These are phyloP conservation scores for Tuber borchii DNA, from an alignment of 495 filamentous ascomycete species.

Conservation along the genomic window DNA sequence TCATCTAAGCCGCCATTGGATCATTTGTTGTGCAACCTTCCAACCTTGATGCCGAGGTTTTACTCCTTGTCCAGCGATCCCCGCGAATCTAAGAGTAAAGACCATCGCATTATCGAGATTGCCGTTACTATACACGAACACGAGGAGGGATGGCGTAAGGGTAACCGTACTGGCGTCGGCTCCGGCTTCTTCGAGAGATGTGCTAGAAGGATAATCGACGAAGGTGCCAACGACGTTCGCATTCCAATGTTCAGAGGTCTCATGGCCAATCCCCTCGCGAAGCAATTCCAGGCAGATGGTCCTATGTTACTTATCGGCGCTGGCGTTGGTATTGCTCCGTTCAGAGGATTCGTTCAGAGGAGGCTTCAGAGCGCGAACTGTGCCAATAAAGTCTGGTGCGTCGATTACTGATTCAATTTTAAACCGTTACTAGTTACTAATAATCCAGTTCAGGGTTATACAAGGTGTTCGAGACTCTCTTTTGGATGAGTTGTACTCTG, in stretches of 20 bases:
- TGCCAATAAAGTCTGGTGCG: conserved; percentile 90
- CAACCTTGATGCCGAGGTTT: conserved; percentile 89
- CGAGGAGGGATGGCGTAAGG: conserved; percentile 60
- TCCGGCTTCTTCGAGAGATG: conserved; percentile 82
- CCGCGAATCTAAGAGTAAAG: conserved; percentile 66
- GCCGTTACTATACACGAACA: conserved; percentile 91
- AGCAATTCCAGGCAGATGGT: conserved; percentile 80
- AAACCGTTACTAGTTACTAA: conserved; percentile 3
- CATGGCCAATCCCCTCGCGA: conserved; percentile 95
- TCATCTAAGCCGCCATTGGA: conserved; percentile 80
- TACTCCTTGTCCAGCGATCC: conserved; percentile 97
- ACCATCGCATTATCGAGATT: conserved; percentile 82
- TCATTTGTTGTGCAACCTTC: conserved; percentile 69
- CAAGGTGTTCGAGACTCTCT: conserved; percentile 91
- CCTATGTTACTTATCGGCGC: conserved; percentile 97
- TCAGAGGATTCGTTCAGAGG: conserved; percentile 93
- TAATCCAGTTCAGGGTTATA: conserved; percentile 54
- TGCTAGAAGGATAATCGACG: conserved; percentile 61
- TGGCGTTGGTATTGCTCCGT: conserved; percentile 92
- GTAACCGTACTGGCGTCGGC: conserved; percentile 62
- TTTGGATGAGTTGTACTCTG: conserved; percentile 89
- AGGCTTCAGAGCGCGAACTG: conserved; percentile 92
- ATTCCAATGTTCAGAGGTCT: conserved; percentile 96
- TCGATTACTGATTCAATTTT: conserved; percentile 4
- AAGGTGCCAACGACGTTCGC: conserved; percentile 58